Base-by-base conservation (phyloP, 768 basidiomycete genomes). In the Auriscalpium vulgare region DNA sequence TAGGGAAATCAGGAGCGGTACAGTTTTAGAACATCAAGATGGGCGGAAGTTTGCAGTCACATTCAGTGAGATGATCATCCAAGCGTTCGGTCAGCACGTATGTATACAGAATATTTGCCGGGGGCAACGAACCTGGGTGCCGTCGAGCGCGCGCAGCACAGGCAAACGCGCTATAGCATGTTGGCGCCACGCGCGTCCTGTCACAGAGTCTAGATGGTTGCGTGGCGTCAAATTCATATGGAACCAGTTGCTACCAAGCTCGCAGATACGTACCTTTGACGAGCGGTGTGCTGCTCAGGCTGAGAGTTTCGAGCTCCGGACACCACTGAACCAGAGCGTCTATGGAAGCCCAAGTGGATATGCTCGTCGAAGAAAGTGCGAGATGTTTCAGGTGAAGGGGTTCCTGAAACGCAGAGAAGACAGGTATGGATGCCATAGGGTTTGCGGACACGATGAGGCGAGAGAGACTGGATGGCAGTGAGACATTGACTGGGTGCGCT, bases 371-470 rank as follows among this genome's bases (percentile, higher is more conserved):
- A 45, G 85, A 80, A 54, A 94, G 69, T 5, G 82, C 81, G 14
- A 94, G 72, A 61, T 84, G 75, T 67, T 74, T 79, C 46, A 90
- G 66, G 23, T 65, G 70, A 16, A 75, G 62, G 38, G 59, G 62
- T 23, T 63, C 63, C 37, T 66, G 61, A 53, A 58, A 46, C 38
- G 59, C 56, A 29, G 58, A 61, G 37, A 75, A 72, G 56, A 67
- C 68, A 8, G 68, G 64, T 40, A 60, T 50, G 8, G 62, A 49
- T 17, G 53, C 61, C 59, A 92, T 71, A 51, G 66, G 60, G 67
- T 92, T 93, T 14, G 78, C 78, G 38, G 87, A 76, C 58, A 92
- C 71, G 54, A 92, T 68, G 54, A 92, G 71, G 35, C 81, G 82
- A 56, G 78, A 73, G 56, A 93, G 67, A 52, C 91, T 88, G 60